These are phyloP conservation scores for Penicillium bialowiezense DNA, from an alignment of 495 filamentous ascomycete genomes.

Conservation along the genomic window DNA sequence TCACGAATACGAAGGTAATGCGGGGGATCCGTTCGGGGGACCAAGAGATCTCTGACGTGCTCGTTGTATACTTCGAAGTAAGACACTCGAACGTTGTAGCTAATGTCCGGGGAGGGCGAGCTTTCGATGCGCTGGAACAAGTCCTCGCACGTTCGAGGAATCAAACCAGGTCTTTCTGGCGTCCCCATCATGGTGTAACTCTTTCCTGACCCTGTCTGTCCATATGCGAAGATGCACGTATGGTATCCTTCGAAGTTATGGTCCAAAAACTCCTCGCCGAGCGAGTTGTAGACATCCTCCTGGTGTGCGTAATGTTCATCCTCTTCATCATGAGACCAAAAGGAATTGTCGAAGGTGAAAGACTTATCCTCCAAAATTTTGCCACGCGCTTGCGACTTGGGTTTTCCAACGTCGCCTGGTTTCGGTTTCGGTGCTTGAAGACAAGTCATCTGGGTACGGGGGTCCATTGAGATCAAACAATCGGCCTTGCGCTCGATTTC, in stretches of 20 bases:
- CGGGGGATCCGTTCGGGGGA: conserved; percentile 69
- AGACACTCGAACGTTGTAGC: conserved; percentile 92
- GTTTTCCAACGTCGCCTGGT: conserved; percentile 60
- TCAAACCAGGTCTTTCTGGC: conserved; percentile 79
- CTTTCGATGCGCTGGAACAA: conserved; percentile 91
- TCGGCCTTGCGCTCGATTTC: conserved; percentile 76
- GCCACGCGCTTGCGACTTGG: conserved; percentile 61
- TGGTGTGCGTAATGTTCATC: conserved; percentile 82
- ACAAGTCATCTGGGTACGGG: conserved; percentile 73
- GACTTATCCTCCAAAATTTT: conserved; percentile 82
- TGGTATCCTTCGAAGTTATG: conserved; percentile 99
- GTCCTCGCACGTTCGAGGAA: conserved; percentile 95
- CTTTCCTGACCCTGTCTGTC: conserved; percentile 96
- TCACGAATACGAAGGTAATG: conserved; percentile 97
- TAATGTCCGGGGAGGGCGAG: conserved; percentile 80
- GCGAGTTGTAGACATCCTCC: conserved; percentile 88
- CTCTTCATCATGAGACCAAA: conserved; percentile 80
- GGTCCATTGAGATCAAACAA: conserved; percentile 90
- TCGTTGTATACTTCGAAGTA: conserved; percentile 99
- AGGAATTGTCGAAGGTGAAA: conserved; percentile 96
- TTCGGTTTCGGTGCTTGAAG: conserved; percentile 63
- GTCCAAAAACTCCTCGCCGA: conserved; percentile 96
- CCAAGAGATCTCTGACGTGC: conserved; percentile 92
- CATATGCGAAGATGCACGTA: conserved; percentile 98
- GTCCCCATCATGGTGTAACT: conserved; percentile 99